Percentiles rank a stretch among this genome's conserved stretches.
These are phyloP conservation scores for Mayamaea pseudoterrestris DNA, from an alignment of 108 stramenopile species.

Conservation along the genomic window DNA sequence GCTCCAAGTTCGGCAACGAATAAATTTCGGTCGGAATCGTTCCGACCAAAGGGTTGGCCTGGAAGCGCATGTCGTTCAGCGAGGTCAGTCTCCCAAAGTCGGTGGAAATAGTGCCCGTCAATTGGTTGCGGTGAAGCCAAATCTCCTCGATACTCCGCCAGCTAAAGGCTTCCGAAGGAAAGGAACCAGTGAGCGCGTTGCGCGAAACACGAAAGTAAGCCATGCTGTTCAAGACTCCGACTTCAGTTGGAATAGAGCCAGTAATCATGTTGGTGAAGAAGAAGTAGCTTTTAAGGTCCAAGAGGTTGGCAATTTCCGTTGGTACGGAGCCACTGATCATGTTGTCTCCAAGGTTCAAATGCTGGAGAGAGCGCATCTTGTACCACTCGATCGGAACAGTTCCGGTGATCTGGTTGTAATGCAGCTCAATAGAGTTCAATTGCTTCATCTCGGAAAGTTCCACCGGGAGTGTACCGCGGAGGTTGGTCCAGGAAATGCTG, in stretches of 20 bases:
- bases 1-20: not conserved
- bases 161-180: conserved; percentile 34
- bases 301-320: not conserved
- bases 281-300: not conserved
- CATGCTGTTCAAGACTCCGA: not conserved
- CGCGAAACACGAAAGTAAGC: not conserved
- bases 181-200: conserved; percentile 2
- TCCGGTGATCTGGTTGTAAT: conserved; percentile 31
- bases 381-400: conserved; percentile 19
- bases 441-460: conserved; percentile 15
- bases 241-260: not conserved
- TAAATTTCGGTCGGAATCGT: not conserved
- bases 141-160: conserved; percentile 41
- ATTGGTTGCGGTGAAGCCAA: conserved; percentile 27
- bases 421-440: conserved; percentile 27
- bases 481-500: conserved; percentile 9
- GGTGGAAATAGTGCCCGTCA: conserved; percentile 37
- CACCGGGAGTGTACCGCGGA: conserved; percentile 23
- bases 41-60: not conserved
- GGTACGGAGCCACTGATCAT: not conserved
- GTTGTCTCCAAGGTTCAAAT: not conserved
- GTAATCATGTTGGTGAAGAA: conserved; percentile 2
- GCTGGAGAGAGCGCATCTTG: conserved; percentile 11
- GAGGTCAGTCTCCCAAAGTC: conserved; percentile 15
- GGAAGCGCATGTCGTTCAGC: conserved; percentile 1